Evolutionary conservation across 2,329 filamentous ascomycete species (phyloP), one percentile per base, ranked within the genome.

Genomic region (Zasmidium cellare): DNA sequence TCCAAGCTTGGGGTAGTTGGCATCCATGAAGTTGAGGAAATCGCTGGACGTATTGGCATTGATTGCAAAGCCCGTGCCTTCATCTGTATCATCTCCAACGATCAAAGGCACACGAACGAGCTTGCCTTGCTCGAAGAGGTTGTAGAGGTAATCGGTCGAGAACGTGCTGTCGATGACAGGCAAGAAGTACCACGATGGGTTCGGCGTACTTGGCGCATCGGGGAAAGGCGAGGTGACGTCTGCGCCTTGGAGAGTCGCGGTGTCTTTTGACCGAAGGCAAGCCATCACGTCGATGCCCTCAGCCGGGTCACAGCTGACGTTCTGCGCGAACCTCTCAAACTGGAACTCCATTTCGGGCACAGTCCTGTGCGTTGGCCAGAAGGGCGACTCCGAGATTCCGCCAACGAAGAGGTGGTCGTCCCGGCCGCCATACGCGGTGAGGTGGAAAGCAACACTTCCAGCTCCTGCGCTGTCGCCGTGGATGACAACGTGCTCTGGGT

Each of bases 401-500:
- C 59, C 58, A 16, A 61, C 51, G 69, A 77, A 79, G 25, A 79
- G 71, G 23, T 71, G 67, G 56, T 79, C 76, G 55, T 78, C 72
- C 9, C 75, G 72, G 14, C 77, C 76, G 19, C 69, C 67, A 60
- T 75, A 78, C 6, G 81, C 79, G 0, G 78, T 83, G 45, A 90
- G 77, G 25, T 89, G 85, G 35, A 88, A 77, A 23, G 79, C 81
- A 20, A 90, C 79, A 2, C 85, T 86, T 1, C 79, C 83, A 12
- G 80, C 88, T 2, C 89, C 88, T 1, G 88, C 87, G 53, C 85
- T 88, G 60, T 81, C 84, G 11, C 89, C 89, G n/a, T 84, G 86
- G 0, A 91, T 75, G 0, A 87, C 84, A 9, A 91, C 86, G 63
- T 88, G 87, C 0, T 77, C 67, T 1, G 87, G 86, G 63, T 91